Evolutionary conservation across 2,329 filamentous ascomycete genomes (phyloP).

Genomic region (Colletotrichum phormii): DNA sequence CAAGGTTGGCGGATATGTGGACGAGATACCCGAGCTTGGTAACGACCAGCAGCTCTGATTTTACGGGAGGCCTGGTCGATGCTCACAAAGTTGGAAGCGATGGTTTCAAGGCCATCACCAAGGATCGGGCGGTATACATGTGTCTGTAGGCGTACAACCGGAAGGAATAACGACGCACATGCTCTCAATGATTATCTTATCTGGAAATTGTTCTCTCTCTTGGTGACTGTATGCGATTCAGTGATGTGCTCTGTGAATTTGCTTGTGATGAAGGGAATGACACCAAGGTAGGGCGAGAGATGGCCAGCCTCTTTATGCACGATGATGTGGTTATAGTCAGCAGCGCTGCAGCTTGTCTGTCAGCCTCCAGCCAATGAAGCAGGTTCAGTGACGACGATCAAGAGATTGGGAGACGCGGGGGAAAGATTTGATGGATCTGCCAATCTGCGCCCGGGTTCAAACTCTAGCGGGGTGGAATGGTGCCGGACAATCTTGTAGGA

Average conservation of each 20-base stretch:
- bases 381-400: not conserved
- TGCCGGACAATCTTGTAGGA: too few species aligned
- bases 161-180: conserved; percentile 30
- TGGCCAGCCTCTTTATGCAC: not conserved
- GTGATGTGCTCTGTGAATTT: not conserved
- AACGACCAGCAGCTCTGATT: not conserved
- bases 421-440: not conserved
- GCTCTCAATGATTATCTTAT: conserved; percentile 1
- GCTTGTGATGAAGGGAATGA: not conserved
- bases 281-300: not conserved
- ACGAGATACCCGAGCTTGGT: conserved; percentile 8
- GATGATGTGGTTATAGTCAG: conserved; percentile 8
- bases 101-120: not conserved
- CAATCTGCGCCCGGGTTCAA: not conserved
- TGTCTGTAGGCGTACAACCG: conserved; percentile 23
- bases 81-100: conserved; percentile 1
- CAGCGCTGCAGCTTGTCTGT: not conserved
- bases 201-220: not conserved
- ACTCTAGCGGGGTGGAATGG: not conserved
- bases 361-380: not conserved
- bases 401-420: not conserved
- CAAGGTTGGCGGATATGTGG: not conserved
- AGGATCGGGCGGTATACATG: conserved; percentile 12
- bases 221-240: not conserved
- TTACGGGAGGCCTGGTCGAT: not conserved